Evolutionary conservation across 2,329 filamentous ascomycete genomes (phyloP).

Genomic region (Penicillium sp.): DNA sequence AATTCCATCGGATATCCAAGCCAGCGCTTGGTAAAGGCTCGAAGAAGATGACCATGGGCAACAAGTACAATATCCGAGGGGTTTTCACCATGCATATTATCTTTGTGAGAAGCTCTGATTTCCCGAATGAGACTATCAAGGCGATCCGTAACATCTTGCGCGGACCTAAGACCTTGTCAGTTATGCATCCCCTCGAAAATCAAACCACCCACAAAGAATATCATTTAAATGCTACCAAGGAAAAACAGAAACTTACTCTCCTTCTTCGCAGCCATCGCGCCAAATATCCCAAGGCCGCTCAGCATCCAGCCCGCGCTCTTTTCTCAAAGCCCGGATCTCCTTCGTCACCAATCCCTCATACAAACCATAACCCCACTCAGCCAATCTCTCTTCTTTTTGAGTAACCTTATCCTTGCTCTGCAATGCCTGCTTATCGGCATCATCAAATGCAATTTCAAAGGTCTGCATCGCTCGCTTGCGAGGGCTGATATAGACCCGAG

Average conservation of each 20-base stretch:
- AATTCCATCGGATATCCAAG: constrained; percentile 44
- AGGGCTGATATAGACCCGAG: constrained; percentile 53
- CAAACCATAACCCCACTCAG: constrained; percentile 64
- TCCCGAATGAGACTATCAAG: constrained; percentile 45
- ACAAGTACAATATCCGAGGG: constrained; percentile 41
- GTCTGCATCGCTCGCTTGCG: constrained; percentile 51
- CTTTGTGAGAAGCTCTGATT: constrained; percentile 43
- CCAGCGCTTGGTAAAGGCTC: constrained; percentile 51
- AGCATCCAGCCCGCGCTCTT: constrained; percentile 49
- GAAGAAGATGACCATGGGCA: constrained; percentile 48
- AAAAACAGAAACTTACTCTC: constrained; percentile 44
- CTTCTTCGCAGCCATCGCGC: constrained; percentile 58
- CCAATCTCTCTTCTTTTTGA: constrained; percentile 50
- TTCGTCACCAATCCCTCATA: constrained; percentile 59
- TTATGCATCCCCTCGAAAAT: not conserved
- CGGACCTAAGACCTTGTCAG: constrained; percentile 23
- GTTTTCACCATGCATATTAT: constrained; percentile 42
- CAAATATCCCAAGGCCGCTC: constrained; percentile 59
- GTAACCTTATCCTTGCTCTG: constrained; percentile 38
- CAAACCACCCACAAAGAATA: too few species aligned
- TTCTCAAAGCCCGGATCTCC: constrained; percentile 52
- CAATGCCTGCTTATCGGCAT: constrained; percentile 24
- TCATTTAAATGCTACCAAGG: not conserved
- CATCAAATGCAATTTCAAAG: constrained; percentile 47
- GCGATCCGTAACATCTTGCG: constrained; percentile 41